Evolutionary conservation across 140 eudicot genomes (phyloP).

Genomic region (Cichorium intybus): DNA sequence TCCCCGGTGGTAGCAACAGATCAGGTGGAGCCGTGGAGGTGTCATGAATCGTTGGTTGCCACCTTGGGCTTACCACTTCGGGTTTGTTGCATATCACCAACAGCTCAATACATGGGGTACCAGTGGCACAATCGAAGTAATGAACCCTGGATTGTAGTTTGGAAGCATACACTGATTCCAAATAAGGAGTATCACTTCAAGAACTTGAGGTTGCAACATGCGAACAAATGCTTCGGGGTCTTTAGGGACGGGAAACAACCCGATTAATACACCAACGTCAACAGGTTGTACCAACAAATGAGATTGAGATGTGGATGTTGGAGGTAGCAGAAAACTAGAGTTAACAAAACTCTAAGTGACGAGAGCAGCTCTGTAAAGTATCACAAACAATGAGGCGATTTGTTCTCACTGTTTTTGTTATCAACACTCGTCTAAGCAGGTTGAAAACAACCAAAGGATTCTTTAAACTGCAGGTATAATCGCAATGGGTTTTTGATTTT

Average conservation of each 20-base stretch:
- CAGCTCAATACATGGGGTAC: conserved; percentile 81
- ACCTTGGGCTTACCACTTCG: conserved; percentile 61
- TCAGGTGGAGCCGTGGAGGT: conserved; percentile 98
- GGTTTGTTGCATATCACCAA: conserved; percentile 69
- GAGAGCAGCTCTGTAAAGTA: conserved; percentile 80
- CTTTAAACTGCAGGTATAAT: too few relatives aligned
- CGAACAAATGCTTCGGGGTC: conserved; percentile 93
- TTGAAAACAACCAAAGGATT: too few relatives aligned
- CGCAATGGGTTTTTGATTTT: too few relatives aligned
- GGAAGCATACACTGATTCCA: conserved; percentile 96
- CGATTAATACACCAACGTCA: conserved; percentile 90
- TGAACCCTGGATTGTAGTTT: conserved; percentile 61
- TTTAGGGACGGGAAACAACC: conserved; percentile 95
- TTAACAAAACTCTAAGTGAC: conserved; percentile 79
- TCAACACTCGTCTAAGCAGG: conserved; percentile 51
- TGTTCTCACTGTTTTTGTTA: conserved; percentile 51
- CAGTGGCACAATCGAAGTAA: conserved; percentile 65
- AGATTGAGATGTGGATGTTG: conserved; percentile 78
- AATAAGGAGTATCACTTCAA: conserved; percentile 90
- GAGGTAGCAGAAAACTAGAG: conserved; percentile 63
- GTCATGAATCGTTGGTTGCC: conserved; percentile 67
- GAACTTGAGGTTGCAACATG: conserved; percentile 94
- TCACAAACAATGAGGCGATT: conserved; percentile 61
- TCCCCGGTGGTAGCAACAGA: conserved; percentile 92
- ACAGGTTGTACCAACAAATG: conserved; percentile 98